These are phyloP conservation scores for Malus hybrid DNA, from an alignment of 331 rosid genomes.

Conservation along the genomic window DNA sequence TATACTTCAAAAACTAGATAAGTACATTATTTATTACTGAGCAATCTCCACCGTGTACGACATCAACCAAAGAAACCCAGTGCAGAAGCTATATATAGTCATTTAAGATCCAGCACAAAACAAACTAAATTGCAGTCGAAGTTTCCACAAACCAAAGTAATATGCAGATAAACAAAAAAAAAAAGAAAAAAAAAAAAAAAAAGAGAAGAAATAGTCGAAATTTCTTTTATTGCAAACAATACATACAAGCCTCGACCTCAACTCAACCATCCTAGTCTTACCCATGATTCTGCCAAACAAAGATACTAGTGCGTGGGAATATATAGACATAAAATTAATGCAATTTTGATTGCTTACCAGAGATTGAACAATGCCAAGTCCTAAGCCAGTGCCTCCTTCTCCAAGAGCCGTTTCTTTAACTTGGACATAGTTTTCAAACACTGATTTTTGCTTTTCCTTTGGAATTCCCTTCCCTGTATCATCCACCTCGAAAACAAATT, in stretches of 20 bases:
- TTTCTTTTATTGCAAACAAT: too few species aligned
- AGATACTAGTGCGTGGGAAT: background rate
- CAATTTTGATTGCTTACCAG: conserved; percentile 41
- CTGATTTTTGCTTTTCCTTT: conserved; percentile 46
- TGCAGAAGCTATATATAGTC: background rate
- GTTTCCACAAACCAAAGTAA: background rate
- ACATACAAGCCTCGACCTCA: too few species aligned
- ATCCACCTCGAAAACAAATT: conserved; percentile 70
- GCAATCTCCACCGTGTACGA: background rate
- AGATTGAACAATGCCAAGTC: conserved; percentile 87
- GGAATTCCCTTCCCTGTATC: conserved; percentile 88
- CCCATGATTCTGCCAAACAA: background rate
- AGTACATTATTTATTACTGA: background rate
- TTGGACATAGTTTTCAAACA: conserved; percentile 78
- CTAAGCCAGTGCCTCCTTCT: conserved; percentile 81
- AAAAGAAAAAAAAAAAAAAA: too few species aligned
- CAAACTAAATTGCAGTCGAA: background rate
- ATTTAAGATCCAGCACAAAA: background rate
- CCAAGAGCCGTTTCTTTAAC: conserved; percentile 56
- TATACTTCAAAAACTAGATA: background rate
- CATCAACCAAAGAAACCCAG: background rate
- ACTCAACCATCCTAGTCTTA: too few species aligned
- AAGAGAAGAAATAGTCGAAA: too few species aligned
- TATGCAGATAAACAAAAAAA: too few species aligned
- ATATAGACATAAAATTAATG: background rate